Conservation (phyloP, 257 asterid genomes). For the Nyctanthes arbortristis region DNA sequence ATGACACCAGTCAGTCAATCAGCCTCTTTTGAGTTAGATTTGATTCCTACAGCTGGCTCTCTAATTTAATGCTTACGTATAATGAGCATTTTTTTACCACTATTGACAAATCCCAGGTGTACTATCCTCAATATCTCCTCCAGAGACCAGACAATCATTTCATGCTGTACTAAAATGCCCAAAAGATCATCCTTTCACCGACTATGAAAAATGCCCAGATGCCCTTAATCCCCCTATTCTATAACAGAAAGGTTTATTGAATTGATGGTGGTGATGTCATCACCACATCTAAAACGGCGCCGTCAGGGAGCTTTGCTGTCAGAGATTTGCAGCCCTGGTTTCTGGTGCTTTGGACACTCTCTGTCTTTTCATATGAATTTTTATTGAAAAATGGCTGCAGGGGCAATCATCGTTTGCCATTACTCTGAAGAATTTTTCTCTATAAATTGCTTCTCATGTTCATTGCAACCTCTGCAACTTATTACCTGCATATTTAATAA, state of each 20-base stretch:
- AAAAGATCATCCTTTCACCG: not conserved
- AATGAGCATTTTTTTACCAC: constrained; percentile 30
- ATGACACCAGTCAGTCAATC: constrained; percentile 15
- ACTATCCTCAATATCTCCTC: constrained; percentile 12
- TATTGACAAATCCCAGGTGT: constrained; percentile 27
- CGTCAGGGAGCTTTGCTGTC: constrained; percentile 38
- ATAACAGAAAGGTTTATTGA: constrained; percentile 46
- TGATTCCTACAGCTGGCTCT: not conserved
- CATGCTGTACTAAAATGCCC: not conserved
- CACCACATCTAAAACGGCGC: constrained; percentile 63
- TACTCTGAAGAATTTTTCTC: not conserved
- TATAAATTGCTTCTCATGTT: constrained; percentile 31
- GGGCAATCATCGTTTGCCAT: constrained; percentile 33
- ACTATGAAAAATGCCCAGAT: constrained; percentile 29
- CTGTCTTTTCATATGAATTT: constrained; percentile 27
- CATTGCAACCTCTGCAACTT: constrained; percentile 5
- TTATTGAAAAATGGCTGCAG: constrained; percentile 30
- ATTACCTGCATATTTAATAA: not conserved
- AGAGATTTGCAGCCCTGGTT: constrained; percentile 6
- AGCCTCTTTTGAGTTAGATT: constrained; percentile 10
- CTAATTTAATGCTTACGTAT: constrained; percentile 32
- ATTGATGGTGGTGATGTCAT: constrained; percentile 33
- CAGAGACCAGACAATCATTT: too few relatives aligned
- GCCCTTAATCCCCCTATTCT: constrained; percentile 12
- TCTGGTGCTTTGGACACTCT: not conserved